Evolutionary conservation across 192 early-diverging fungal species (phyloP), one percentile per base, ranked within the genome.

Genomic region (Rhizoclosmatium globosum): DNA sequence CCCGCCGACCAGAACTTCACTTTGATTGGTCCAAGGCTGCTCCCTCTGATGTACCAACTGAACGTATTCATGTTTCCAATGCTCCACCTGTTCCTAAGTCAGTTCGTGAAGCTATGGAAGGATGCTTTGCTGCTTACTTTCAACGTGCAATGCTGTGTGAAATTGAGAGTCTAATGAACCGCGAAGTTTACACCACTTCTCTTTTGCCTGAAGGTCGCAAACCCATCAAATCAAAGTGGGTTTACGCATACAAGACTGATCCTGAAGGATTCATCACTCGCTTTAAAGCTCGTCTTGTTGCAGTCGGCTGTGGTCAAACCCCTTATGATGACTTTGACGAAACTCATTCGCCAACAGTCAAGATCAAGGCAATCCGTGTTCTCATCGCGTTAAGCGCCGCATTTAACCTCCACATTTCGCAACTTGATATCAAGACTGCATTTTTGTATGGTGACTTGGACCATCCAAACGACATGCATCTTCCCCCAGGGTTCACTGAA

Each of bases 191-290:
- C n/a, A n/a, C n/a, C n/a, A n/a, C n/a, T n/a, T n/a, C n/a, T n/a
- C n/a, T n/a, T n/a, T 23, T 64, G 6, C 62, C 62, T 17, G 11
- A 9, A 23, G 62, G 62, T 17, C 17, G 38, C 6, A 23, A 38
- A 15, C 6, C 38, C 7, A 64, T 64, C 31, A 64, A 64, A 17
- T 64, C 38, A 23, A 64, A 64, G 31, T 64, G 62, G 62, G 62
- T 64, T 23, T 64, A 23, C 31, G 62, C 17, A 7, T 64, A 64
- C 31, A 64, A 64, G 38, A 64, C 38, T 6, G 62, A 64, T 38
- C 62, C 62, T 6, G 7, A 17, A 9, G 38, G 62, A 23, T 64
- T 64, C 38, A 23, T 64, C 9, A 38, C 7, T 23, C 17, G n/a
- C n/a, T n/a, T n/a, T n/a, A n/a, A n/a, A n/a, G n/a, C n/a, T n/a